Base-by-base conservation (phyloP, 768 basidiomycete species). In the Galerina sulciceps region DNA sequence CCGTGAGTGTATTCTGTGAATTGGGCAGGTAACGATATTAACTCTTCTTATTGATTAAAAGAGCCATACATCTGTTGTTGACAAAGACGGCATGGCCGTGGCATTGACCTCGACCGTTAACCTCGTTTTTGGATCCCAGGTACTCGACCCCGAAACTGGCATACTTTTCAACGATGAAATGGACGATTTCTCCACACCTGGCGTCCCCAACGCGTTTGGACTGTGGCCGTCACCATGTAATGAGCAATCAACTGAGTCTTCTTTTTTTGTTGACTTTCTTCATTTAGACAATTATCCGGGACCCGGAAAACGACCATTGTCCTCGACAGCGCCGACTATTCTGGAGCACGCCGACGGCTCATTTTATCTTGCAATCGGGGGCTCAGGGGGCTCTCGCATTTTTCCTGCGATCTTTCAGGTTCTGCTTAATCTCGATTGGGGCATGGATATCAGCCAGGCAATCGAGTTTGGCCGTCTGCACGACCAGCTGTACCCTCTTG, bases 181-280 rank as follows among this genome's bases (percentile, higher is more conserved):
- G 91, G 93, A 94, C 61, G 96, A 99, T 72, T 98, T 98, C 71
- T 91, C 94, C 10, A 88, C 79, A 0, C 96, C 95, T 1, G 94
- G 91, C 3, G 72, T 74, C n/a, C 84, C 93, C 6, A 96, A 97
- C 65, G 85, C 79, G 2, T 96, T 94, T 67, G 94, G 91, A 0
- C 74, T 96, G 46, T 86, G 77, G 75, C 89, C 94, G 15, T 93
- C 90, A 14, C 91, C 91, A 6, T 93, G 91, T 90, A 70, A 57
- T 83, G 70, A 18, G 14, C 53, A 38, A 46, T 17, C 17, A 8
- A 23, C 26, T 43, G 11, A 23, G 40, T 15, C 13, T 11, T 14
- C 9, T 22, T 15, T 15, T 23, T 26, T 5, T n/a, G n/a, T n/a
- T n/a, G n/a, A 44, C 38, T 57, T 6, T 58, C 18, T 53, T 37